Base-by-base conservation (phyloP, 768 basidiomycete genomes). In the Ramaria sp. region DNA sequence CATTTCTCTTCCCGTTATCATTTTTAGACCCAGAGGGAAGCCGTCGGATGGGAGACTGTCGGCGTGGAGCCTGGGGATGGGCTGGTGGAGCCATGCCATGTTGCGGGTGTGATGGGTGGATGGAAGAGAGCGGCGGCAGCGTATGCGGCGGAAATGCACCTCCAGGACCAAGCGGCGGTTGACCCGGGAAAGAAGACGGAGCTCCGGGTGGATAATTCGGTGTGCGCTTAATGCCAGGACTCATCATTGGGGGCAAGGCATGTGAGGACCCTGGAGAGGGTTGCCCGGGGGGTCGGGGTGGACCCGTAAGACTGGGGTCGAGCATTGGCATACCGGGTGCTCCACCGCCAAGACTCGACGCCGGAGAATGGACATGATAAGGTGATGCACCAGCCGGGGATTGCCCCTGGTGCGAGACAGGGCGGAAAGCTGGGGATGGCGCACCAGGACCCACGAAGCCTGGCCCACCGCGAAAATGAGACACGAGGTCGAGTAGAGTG, bases 401-500 rank as follows among this genome's bases (percentile, higher is more conserved):
- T 39, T 78, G 55, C 15, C 24, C 31, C 17, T 39, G 49, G 27
- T 49, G 51, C 43, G 48, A 27, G 43, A 49, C 19, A 24, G 54
- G 30, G n/a, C 50, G 6, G 33, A 47, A 49, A 20, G 12, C 22
- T 9, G 52, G 48, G 27, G 48, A 49, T 1, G 52, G 52, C 15
- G 52, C 41, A 19, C 50, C 45, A 15, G 62, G 58, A n/a, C 45
- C 47, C 15, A 49, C 47, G n/a, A 54, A 48, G 24, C 27, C 31
- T 15, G 49, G 33, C 19, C 76, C 75, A 60, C 73, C 75, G n/a
- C 89, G 86, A 41, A 96, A 70, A 62, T 89, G 84, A 17, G 80
- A 74, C 53, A 88, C 82, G 59, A 97, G 79, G 65, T 95, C 93
- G 53, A 82, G 73, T 11, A 97, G 76, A 0, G 82, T 86, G 62